A percentile compares a stretch with the other conserved stretches of the same genome.
Conservation (phyloP, 225 moss, liverwort and hornwort genomes). For the Anthoceros angustus region DNA sequence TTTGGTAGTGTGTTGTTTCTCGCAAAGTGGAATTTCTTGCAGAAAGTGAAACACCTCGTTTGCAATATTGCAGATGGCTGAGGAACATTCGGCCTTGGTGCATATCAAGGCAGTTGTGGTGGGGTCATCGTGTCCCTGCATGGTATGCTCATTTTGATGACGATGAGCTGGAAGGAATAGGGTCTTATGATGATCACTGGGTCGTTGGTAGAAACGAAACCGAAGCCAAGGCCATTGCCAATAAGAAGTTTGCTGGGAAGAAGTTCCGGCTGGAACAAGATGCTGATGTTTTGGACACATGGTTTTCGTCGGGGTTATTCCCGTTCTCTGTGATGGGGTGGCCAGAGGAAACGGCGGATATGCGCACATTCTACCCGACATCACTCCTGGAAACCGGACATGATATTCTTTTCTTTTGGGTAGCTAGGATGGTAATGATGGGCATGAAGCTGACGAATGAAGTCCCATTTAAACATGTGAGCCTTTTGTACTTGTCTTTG, state of each 20-base stretch:
- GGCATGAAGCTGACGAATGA: conserved; percentile 73
- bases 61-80: conserved; percentile 40
- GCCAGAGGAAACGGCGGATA: conserved; percentile 67
- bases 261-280: conserved; percentile 59
- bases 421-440: conserved; percentile 96
- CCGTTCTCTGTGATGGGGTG: conserved; percentile 81
- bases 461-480: conserved; percentile 71
- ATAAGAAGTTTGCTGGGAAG: conserved; percentile 40
- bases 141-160: conserved; percentile 58
- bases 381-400: conserved; percentile 81
- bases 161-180: conserved; percentile 31
- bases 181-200: conserved; percentile 50
- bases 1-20: too few species aligned
- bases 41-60: background rate
- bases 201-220: conserved; percentile 41
- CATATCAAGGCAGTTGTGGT: conserved; percentile 95
- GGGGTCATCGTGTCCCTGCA: conserved; percentile 90
- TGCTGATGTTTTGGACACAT: conserved; percentile 85
- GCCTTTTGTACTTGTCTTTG: background rate
- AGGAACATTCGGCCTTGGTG: conserved; percentile 87
- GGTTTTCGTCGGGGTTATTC: conserved; percentile 84
- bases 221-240: conserved; percentile 44
- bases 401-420: conserved; percentile 89
- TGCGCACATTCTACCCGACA: conserved; percentile 75
- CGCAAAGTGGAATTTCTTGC: background rate